Evolutionary conservation across 2,329 filamentous ascomycete species (phyloP).

Genomic region (Fusarium cicatricum): DNA sequence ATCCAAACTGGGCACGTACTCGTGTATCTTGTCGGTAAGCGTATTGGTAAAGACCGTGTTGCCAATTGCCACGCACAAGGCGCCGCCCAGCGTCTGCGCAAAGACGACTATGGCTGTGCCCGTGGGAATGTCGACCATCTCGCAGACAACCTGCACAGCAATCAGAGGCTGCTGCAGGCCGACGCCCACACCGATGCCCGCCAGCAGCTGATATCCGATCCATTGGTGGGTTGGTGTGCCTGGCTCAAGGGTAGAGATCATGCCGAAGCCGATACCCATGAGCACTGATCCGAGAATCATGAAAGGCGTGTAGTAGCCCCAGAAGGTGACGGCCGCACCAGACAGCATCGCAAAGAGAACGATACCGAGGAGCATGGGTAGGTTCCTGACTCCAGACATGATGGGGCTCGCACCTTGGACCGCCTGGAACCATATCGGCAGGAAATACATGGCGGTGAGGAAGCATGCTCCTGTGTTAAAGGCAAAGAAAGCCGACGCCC

Average conservation of each 20-base stretch:
- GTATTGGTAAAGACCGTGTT: conserved; percentile 60
- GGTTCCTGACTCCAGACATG: conserved; percentile 51
- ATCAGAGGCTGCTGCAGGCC: conserved; percentile 56
- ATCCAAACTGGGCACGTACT: conserved; percentile 48
- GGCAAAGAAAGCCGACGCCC: conserved; percentile 46
- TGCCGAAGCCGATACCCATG: conserved; percentile 49
- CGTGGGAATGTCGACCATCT: conserved; percentile 42
- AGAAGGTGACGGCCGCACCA: conserved; percentile 47
- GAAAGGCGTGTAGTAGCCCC: conserved; percentile 56
- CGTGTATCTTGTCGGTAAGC: conserved; percentile 50
- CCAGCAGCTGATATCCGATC: conserved; percentile 54
- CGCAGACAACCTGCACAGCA: conserved; percentile 51
- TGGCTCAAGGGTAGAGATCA: conserved; percentile 52
- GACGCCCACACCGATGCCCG: conserved; percentile 49
- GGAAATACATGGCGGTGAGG: conserved; percentile 47
- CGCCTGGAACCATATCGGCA: conserved; percentile 58
- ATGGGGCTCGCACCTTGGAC: conserved; percentile 52
- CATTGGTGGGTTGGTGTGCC: conserved; percentile 48
- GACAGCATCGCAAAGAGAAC: conserved; percentile 47
- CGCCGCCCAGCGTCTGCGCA: conserved; percentile 50
- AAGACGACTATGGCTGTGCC: conserved; percentile 49
- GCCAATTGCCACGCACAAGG: conserved; percentile 58
- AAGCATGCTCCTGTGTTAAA: conserved; percentile 51
- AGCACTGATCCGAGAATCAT: conserved; percentile 50
- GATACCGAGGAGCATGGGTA: conserved; percentile 51